These are phyloP conservation scores for Penicillium simplicissimum DNA, from an alignment of 495 filamentous ascomycete genomes.

Conservation along the genomic window DNA sequence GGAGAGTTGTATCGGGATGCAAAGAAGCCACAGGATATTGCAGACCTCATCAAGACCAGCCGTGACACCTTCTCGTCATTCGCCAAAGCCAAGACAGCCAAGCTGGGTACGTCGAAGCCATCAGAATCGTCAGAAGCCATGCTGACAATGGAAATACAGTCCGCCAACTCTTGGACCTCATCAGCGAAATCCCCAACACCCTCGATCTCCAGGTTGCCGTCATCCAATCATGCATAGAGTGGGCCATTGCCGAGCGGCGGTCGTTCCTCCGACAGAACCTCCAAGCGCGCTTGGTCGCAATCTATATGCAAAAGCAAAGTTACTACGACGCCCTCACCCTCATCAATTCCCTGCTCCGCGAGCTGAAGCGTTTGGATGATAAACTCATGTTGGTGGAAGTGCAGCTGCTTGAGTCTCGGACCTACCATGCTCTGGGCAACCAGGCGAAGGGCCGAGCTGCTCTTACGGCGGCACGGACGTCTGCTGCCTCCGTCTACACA, in stretches of 20 bases:
- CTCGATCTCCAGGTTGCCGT: conserved; percentile 89
- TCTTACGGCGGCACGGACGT: conserved; percentile 89
- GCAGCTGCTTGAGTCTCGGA: conserved; percentile 91
- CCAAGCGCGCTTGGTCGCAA: conserved; percentile 87
- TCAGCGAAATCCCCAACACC: conserved; percentile 88
- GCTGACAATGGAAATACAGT: conserved; percentile 53
- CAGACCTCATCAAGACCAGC: conserved; percentile 87
- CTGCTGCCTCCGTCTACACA: conserved; percentile 94
- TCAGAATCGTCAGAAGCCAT: neutral
- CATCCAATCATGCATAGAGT: conserved; percentile 98
- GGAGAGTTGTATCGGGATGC: conserved; percentile 91
- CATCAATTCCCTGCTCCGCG: conserved; percentile 91
- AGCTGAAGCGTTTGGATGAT: conserved; percentile 97
- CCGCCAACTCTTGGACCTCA: conserved; percentile 94
- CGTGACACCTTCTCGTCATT: conserved; percentile 90
- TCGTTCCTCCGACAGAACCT: conserved; percentile 97
- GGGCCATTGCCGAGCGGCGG: conserved; percentile 89
- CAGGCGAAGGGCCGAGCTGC: conserved; percentile 94
- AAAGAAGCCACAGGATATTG: conserved; percentile 84
- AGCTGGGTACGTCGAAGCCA: conserved; percentile 69
- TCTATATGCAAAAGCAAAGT: conserved; percentile 94
- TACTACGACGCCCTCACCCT: conserved; percentile 96
- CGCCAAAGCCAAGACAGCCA: conserved; percentile 98
- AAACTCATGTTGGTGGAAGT: conserved; percentile 99
- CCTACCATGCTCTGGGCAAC: conserved; percentile 97